These are phyloP conservation scores for Phyllosticta citribraziliensis DNA, from an alignment of 2,329 filamentous ascomycete species.

Conservation along the genomic window DNA sequence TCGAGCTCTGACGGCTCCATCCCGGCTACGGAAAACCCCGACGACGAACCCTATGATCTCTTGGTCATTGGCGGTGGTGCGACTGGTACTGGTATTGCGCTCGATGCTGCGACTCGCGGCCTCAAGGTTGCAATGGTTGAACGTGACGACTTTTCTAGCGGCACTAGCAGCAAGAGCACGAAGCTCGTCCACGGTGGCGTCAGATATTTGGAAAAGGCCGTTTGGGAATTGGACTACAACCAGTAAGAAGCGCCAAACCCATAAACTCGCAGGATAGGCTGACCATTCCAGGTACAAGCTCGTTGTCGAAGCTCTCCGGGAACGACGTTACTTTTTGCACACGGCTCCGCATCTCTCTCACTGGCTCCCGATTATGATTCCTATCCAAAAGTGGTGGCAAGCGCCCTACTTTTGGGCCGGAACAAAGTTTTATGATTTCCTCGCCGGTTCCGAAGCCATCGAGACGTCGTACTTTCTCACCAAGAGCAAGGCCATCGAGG, in stretches of 20 bases:
- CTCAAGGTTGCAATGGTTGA: slow-evolving; percentile 74
- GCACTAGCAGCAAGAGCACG: slow-evolving; percentile 78
- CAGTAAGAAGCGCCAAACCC: slow-evolving; percentile 42
- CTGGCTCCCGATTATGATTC: slow-evolving; percentile 77
- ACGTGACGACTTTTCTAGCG: slow-evolving; percentile 71
- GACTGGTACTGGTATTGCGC: slow-evolving; percentile 69
- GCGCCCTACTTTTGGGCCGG: slow-evolving; percentile 70
- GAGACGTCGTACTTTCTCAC: slow-evolving; percentile 84
- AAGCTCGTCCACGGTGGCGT: slow-evolving; percentile 82
- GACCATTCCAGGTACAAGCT: slow-evolving; percentile 45
- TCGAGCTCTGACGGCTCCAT: background rate
- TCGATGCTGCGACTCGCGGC: slow-evolving; percentile 70
- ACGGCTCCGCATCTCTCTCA: slow-evolving; percentile 72
- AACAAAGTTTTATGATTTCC: slow-evolving; percentile 74
- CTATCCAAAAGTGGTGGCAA: slow-evolving; percentile 75
- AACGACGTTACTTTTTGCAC: slow-evolving; percentile 74
- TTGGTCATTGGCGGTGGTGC: slow-evolving; percentile 71
- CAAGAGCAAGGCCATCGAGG: slow-evolving; percentile 74
- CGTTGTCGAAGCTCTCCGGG: slow-evolving; percentile 70
- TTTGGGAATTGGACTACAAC: slow-evolving; percentile 76
- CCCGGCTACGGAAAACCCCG: slow-evolving; percentile 12
- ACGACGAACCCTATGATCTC: slow-evolving; percentile 58
- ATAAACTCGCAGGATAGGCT: background rate
- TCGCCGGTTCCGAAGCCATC: slow-evolving; percentile 78
- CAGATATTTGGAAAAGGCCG: slow-evolving; percentile 75